Evolutionary conservation across 345 rosid genomes (phyloP).

Genomic region (Pugionium cornutum): DNA sequence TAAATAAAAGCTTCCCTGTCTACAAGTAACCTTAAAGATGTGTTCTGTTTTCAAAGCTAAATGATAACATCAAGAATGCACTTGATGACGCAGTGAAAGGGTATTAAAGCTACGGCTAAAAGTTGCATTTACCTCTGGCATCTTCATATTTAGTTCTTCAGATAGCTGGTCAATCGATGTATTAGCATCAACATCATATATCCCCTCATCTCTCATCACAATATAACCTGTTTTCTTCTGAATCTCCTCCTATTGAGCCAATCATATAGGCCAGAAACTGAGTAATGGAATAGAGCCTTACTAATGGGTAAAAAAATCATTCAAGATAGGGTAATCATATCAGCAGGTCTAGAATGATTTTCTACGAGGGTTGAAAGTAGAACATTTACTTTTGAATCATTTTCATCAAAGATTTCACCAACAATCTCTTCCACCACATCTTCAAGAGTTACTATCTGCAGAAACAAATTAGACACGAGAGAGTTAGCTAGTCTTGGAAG

Average conservation of each 20-base stretch:
- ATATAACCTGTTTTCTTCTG: slow-evolving; percentile 98
- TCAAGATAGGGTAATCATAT: slow-evolving; percentile 5
- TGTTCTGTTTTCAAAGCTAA: slow-evolving; percentile 13
- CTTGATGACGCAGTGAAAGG: slow-evolving; percentile 21
- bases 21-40: slow-evolving; percentile 19
- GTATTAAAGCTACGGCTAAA: slow-evolving; percentile 4
- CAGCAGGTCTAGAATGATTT: slow-evolving; percentile 13
- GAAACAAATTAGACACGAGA: slow-evolving; percentile 24
- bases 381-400: slow-evolving; percentile 81
- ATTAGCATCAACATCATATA: slow-evolving; percentile 95
- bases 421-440: slow-evolving; percentile 98
- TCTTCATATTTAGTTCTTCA: slow-evolving; percentile 91
- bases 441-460: slow-evolving; percentile 92
- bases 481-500: slow-evolving; percentile 13
- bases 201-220: slow-evolving; percentile 94
- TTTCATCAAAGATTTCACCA: slow-evolving; percentile 97
- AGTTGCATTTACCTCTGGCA: slow-evolving; percentile 78
- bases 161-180: slow-evolving; percentile 95
- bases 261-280: slow-evolving; percentile 4
- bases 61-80: slow-evolving; percentile 2
- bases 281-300: slow-evolving; percentile 19
- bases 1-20: slow-evolving; percentile 6
- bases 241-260: slow-evolving; percentile 80
- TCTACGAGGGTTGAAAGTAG: slow-evolving; percentile 19
- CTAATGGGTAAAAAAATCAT: neutral